A percentile compares a stretch with the other conserved stretches of the same genome.
These are phyloP conservation scores for Calonectria montana DNA, from an alignment of 2,329 filamentous ascomycete genomes.

Conservation along the genomic window DNA sequence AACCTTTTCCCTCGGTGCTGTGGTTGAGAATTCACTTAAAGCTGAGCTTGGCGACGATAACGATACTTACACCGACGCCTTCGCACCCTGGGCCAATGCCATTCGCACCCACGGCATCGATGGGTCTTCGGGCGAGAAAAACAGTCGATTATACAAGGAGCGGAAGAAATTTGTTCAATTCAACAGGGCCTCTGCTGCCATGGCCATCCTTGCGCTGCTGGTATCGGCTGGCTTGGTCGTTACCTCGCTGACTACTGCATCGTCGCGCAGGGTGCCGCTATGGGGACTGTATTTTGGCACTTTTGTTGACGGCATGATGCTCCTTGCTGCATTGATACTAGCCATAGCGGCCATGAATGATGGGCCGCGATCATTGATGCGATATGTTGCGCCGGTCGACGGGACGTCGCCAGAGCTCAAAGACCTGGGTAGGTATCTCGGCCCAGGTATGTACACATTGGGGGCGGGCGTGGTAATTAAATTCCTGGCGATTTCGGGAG, in stretches of 20 bases:
- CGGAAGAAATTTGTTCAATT: conserved; percentile 23
- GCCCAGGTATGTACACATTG: conserved; percentile 31
- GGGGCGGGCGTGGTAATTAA: conserved; percentile 28
- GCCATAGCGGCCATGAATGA: conserved; percentile 27
- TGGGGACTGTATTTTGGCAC: conserved; percentile 28
- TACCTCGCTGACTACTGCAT: conserved; percentile 15
- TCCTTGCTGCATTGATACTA: conserved; percentile 17
- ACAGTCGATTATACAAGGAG: conserved; percentile 5
- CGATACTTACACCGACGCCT: conserved; percentile 8
- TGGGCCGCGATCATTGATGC: conserved; percentile 20
- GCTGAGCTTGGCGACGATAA: conserved; percentile 11
- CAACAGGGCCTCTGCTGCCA: conserved; percentile 25
- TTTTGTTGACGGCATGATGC: conserved; percentile 23
- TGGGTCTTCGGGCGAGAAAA: conserved; percentile 15
- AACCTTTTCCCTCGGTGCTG: conserved; percentile 24
- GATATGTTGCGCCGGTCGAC: neutral
- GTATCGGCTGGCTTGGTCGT: conserved; percentile 21
- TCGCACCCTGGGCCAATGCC: conserved; percentile 18
- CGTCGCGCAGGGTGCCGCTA: conserved; percentile 8
- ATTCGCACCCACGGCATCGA: conserved; percentile 25
- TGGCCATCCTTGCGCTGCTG: conserved; percentile 27
- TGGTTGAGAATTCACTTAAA: conserved; percentile 28
- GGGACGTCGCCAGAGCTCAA: neutral
- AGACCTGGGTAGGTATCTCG: conserved; percentile 9
- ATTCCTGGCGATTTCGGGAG: conserved; percentile 28